phyloP scores from a whole-genome alignment of 1,139 yeast genomes.

The Nakaseomyces sp. region DNA sequence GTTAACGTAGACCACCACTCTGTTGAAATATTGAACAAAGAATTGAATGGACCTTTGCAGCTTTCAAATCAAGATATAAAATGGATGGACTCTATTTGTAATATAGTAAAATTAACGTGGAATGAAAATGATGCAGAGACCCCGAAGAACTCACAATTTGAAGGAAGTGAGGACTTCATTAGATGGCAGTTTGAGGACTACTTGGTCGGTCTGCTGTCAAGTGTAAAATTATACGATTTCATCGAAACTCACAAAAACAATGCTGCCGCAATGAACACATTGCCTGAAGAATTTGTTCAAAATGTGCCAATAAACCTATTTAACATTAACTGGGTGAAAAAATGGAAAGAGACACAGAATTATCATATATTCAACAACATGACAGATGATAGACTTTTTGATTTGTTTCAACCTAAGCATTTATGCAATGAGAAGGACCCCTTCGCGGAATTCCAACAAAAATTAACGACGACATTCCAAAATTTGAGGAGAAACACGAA shows the following conservation, averaged over 20 bases:
- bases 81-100: conserved; percentile 43
- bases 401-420: conserved; percentile 76
- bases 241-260: conserved; percentile 35
- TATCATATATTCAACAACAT: conserved; percentile 58
- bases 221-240: conserved; percentile 62
- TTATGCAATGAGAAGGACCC: conserved; percentile 33
- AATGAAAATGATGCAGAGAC: conserved; percentile 37
- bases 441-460: conserved; percentile 27
- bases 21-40: conserved; percentile 39
- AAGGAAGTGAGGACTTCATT: conserved; percentile 85
- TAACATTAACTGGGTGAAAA: conserved; percentile 46
- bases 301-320: conserved; percentile 43
- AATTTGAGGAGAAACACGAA: conserved; percentile 14
- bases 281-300: conserved; percentile 18
- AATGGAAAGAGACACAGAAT: conserved; percentile 62
- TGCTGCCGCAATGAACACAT: conserved; percentile 26
- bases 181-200: conserved; percentile 87
- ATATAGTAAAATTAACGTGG: conserved; percentile 32
- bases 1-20: conserved; percentile 45
- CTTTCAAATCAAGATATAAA: conserved; percentile 62
- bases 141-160: conserved; percentile 42
- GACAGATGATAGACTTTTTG: conserved; percentile 86
- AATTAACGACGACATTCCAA: conserved; percentile 29
- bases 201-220: conserved; percentile 61
- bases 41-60: conserved; percentile 37